Evolutionary conservation across 495 filamentous ascomycete genomes (phyloP), one percentile per base, ranked within the genome.

Genomic region (Lasiosphaeriaceae sp.): DNA sequence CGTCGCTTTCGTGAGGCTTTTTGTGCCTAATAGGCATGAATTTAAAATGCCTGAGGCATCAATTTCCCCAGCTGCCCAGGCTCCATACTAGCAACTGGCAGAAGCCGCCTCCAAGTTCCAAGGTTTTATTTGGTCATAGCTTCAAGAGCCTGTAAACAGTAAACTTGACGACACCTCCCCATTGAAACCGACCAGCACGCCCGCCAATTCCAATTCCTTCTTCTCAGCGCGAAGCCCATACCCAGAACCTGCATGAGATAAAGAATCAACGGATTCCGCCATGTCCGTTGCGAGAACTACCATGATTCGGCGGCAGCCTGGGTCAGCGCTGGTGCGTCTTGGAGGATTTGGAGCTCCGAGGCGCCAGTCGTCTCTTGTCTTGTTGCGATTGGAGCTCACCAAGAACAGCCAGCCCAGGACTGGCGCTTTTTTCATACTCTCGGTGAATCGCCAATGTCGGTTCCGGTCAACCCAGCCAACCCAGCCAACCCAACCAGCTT

Each of bases 401-500:
- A 48, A 34, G 20, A 19, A 23, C 34, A 44, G 43, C 9, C 50
- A 51, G 39, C 39, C n/a, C 39, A n/a, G 14, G 14, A 12, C 7
- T 5, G n/a, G 14, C 14, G 14, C 14, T 43, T n/a, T 17, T n/a
- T 0, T 11, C 21, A 44, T 56, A 41, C n/a, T 24, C 50, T 23
- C 31, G 39, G 44, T 5, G 24, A 29, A 20, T 23, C 45, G 37
- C 19, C 62, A 63, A 54, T 56, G 39, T 22, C 65, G 67, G 5
- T 49, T 53, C 3, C 58, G 60, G 17, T 66, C 65, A 41, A 70
- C 62, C 29, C 61, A n/a, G n/a, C n/a, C n/a, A n/a, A n/a, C n/a
- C 3, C 58, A 61, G 17, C 63, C 65, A 41, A 70, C 62, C 29
- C 61, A 43, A 29, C 46, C 17, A 43, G 9, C 6, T 29, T 43